Base-by-base conservation (phyloP, 345 rosid species). In the Eucalyptus pauciflora region DNA sequence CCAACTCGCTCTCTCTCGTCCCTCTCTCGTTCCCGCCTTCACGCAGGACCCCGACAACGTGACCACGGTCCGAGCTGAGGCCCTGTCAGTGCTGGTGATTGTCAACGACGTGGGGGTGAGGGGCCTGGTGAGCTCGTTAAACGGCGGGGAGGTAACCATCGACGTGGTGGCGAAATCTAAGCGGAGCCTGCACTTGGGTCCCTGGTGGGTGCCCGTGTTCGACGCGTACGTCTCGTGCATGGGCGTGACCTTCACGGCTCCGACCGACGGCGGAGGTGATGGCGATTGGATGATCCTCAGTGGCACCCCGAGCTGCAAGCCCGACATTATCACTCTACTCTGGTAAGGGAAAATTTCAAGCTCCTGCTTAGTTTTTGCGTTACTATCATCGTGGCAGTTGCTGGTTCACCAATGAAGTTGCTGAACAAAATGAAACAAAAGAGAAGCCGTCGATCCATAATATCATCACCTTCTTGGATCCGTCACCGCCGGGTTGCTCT, bases 401-500 rank as follows among this genome's bases (percentile, higher is more conserved):
- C 22, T 31, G 0, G 43, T 69, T 31, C 43, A 8, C 24, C 76
- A 31, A 69, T 0, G 2, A 33, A 0, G 1, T 3, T 20, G 46
- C 0, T 76, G 27, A 76, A 20, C 5, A 8, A 69, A 69, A 64
- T 69, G 80, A 69, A 69, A 0, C 24, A 71, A 71, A 0, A 71
- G 81, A 37, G 81, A 71, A 37, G 81, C 27, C 0, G 46, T 37
- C 4, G 13, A 71, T 71, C 46, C 80, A 33, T 33, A 17, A 17
- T 0, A 33, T 33, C 80, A 0, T 37, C 13, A 2, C 81, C 46
- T 71, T 71, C 45, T 9, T 9, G 13, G 13, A 17, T 2, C 45
- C 25, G 1, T 33, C 25, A 2, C 45, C 14, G 12, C 13, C 3
- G 6, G 81, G 0, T 71, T 37, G 46, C 27, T 22, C 81, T 10